phyloP scores from a whole-genome alignment of 768 basidiomycete species.

The Tubosaeta brunneosetosa region DNA sequence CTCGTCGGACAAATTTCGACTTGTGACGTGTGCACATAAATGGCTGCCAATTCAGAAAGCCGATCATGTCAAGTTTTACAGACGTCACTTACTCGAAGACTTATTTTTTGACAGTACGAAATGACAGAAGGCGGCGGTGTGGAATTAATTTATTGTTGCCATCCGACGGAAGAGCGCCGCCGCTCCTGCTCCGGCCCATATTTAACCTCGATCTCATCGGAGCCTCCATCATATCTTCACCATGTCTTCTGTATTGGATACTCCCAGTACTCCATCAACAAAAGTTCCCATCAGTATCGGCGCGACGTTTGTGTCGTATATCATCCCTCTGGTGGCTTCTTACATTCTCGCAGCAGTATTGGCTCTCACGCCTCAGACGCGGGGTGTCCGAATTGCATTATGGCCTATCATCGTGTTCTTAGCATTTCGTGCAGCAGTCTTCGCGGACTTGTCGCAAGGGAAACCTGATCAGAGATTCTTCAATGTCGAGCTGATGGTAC shows the following conservation, averaged over 20 bases:
- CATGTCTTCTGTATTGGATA: neutral
- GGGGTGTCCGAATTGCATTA: conserved; percentile 39
- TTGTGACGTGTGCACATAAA: too few species aligned
- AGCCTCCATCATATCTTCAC: neutral
- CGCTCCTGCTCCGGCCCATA: neutral
- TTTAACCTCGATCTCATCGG: neutral
- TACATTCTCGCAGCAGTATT: conserved; percentile 50
- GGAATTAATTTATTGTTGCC: too few species aligned
- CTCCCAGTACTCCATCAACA: conserved; percentile 5
- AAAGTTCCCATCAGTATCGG: conserved; percentile 25
- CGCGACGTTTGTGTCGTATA: conserved; percentile 31
- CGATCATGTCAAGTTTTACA: too few species aligned
- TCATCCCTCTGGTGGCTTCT: conserved; percentile 39
- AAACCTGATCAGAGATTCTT: neutral
- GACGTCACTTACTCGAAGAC: too few species aligned
- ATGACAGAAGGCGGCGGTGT: too few species aligned
- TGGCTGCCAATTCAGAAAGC: too few species aligned
- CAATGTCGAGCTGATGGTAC: conserved; percentile 12
- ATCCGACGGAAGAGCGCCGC: too few species aligned
- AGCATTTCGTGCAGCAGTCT: conserved; percentile 36
- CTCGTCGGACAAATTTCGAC: too few species aligned
- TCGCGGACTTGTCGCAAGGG: conserved; percentile 4
- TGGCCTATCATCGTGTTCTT: conserved; percentile 43
- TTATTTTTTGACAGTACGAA: too few species aligned
- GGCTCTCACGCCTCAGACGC: conserved; percentile 44